These are phyloP conservation scores for Aspergillus biplanus DNA, from an alignment of 495 filamentous ascomycete genomes.

Conservation along the genomic window DNA sequence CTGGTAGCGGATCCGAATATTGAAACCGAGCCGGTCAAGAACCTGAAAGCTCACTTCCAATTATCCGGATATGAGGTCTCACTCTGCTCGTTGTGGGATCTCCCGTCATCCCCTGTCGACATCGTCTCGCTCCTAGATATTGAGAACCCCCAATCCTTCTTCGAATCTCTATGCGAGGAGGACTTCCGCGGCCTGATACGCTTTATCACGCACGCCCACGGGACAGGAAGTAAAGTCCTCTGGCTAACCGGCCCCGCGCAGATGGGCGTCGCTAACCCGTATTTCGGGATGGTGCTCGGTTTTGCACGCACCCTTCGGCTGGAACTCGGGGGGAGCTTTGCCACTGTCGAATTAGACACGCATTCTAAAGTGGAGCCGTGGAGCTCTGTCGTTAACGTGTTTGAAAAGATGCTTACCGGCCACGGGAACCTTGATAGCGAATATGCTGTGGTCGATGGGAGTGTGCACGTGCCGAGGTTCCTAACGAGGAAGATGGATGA, in stretches of 20 bases:
- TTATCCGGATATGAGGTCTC: neutral
- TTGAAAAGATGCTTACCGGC: slow-evolving; percentile 23
- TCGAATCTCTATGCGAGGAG: slow-evolving; percentile 27
- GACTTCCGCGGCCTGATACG: slow-evolving; percentile 25
- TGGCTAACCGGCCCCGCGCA: slow-evolving; percentile 48
- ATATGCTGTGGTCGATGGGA: slow-evolving; percentile 31
- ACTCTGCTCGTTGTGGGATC: slow-evolving; percentile 24
- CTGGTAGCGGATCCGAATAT: neutral
- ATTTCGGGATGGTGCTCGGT: slow-evolving; percentile 40
- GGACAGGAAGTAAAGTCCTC: slow-evolving; percentile 22
- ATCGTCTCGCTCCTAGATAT: slow-evolving; percentile 42
- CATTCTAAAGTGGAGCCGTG: neutral
- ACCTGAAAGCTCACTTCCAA: neutral
- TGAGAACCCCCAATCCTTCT: slow-evolving; percentile 26
- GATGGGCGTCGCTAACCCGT: slow-evolving; percentile 40
- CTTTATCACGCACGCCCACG: slow-evolving; percentile 5
- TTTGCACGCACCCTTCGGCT: slow-evolving; percentile 44
- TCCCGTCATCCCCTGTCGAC: slow-evolving; percentile 26
- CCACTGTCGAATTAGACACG: slow-evolving; percentile 44
- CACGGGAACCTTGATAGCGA: slow-evolving; percentile 37
- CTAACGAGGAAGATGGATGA: slow-evolving; percentile 20
- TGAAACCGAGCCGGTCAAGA: neutral
- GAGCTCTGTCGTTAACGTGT: slow-evolving; percentile 23
- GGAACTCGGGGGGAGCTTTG: slow-evolving; percentile 42
- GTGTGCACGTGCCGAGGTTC: slow-evolving; percentile 30